phyloP scores from a whole-genome alignment of 768 basidiomycete genomes.

The Crucibulum laeve region DNA sequence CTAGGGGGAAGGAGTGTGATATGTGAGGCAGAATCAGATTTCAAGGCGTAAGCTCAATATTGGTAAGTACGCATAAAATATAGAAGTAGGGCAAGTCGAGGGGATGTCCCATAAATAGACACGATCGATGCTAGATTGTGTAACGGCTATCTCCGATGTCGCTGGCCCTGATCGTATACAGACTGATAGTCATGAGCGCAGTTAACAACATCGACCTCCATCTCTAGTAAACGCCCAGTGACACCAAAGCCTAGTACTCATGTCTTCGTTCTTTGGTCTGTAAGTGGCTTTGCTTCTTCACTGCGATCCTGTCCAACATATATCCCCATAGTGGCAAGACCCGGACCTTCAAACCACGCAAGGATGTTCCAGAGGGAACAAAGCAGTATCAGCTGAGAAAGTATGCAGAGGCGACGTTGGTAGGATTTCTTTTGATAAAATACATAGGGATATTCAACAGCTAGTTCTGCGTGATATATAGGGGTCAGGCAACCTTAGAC shows the following conservation, averaged over 20 bases:
- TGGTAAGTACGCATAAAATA: too few species aligned
- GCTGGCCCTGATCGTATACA: background rate
- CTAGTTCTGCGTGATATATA: constrained; percentile 19
- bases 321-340: constrained; percentile 66
- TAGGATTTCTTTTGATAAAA: constrained; percentile 24
- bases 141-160: constrained; percentile 13
- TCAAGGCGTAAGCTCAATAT: too few species aligned
- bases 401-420: constrained; percentile 94
- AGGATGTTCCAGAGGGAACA: constrained; percentile 91
- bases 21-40: too few species aligned
- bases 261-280: constrained; percentile 91
- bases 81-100: too few species aligned
- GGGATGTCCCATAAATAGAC: too few species aligned
- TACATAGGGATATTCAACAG: background rate
- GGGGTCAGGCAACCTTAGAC: constrained; percentile 93
- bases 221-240: background rate
- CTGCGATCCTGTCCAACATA: background rate
- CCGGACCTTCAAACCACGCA: constrained; percentile 94
- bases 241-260: constrained; percentile 17
- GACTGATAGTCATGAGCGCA: too few species aligned
- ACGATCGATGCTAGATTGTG: background rate
- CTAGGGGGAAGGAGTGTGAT: too few species aligned
- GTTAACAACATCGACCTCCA: too few species aligned
- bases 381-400: constrained; percentile 98
- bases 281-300: constrained; percentile 32